These are phyloP conservation scores for Chenopodium berlandieri DNA, from an alignment of 148 eudicot genomes.

Conservation along the genomic window DNA sequence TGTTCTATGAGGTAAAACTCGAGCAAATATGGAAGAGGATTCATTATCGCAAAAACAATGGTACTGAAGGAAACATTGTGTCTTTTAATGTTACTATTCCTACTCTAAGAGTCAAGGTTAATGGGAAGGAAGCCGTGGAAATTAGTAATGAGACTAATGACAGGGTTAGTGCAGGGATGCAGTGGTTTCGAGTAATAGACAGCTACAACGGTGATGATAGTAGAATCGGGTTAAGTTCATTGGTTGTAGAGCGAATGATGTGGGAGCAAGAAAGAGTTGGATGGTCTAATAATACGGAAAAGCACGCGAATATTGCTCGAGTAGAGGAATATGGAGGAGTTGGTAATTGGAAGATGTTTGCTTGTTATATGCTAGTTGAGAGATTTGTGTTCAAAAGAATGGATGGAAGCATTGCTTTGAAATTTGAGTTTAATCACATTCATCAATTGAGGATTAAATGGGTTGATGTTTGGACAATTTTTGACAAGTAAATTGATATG, in stretches of 20 bases:
- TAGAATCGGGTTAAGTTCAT: slow-evolving; percentile 34
- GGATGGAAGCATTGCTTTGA: slow-evolving; percentile 47
- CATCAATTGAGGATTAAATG: slow-evolving; percentile 37
- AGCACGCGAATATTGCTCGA: slow-evolving; percentile 29
- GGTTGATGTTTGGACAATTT: slow-evolving; percentile 23
- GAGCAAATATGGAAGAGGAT: slow-evolving; percentile 30
- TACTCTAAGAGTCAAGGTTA: slow-evolving; percentile 22
- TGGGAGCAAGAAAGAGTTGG: slow-evolving; percentile 44
- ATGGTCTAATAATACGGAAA: slow-evolving; percentile 33
- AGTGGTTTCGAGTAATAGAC: slow-evolving; percentile 32
- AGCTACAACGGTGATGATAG: slow-evolving; percentile 7
- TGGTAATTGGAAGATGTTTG: slow-evolving; percentile 39
- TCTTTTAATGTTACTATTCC: slow-evolving; percentile 25
- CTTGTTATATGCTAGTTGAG: slow-evolving; percentile 52
- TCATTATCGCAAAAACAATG: slow-evolving; percentile 15
- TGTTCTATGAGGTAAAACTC: slow-evolving; percentile 24
- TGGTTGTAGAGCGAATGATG: slow-evolving; percentile 37
- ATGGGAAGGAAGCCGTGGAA: slow-evolving; percentile 32
- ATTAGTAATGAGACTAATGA: slow-evolving; percentile 20
- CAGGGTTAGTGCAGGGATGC: slow-evolving; percentile 17
- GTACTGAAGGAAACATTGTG: slow-evolving; percentile 13
- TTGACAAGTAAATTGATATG: too few relatives aligned
- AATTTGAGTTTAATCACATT: slow-evolving; percentile 43
- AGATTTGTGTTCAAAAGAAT: slow-evolving; percentile 43
- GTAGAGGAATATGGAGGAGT: slow-evolving; percentile 21